phyloP scores from a whole-genome alignment of 306 rosid genomes.

The Quercus gilva region DNA sequence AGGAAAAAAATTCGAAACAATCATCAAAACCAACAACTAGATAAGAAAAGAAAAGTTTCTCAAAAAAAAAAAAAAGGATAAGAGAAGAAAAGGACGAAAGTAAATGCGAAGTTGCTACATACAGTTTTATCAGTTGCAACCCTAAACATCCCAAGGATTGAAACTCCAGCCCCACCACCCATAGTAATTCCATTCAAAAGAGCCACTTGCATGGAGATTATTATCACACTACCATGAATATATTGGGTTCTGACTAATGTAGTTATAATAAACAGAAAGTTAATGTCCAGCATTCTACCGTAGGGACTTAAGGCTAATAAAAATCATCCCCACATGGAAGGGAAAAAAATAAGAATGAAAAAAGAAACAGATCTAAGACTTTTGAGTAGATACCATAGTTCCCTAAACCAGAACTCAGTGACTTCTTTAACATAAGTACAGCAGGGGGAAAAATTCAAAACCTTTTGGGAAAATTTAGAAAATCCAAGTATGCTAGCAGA shows the following conservation, averaged over 20 bases:
- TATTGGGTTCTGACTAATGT: background rate
- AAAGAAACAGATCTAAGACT: background rate
- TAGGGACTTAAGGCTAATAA: background rate
- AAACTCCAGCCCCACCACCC: conserved; percentile 98
- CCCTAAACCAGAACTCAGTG: background rate
- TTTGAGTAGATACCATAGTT: background rate
- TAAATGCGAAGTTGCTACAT: too few relatives aligned
- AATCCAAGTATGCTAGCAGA: background rate
- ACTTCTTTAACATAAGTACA: background rate
- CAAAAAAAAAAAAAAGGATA: too few relatives aligned
- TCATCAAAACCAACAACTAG: background rate
- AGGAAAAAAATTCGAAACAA: conserved; percentile 1
- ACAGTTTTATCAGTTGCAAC: too few relatives aligned
- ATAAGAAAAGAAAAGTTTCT: background rate
- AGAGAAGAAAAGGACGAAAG: too few relatives aligned
- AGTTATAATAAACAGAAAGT: background rate
- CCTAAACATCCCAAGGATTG: conserved; percentile 77
- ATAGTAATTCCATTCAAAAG: conserved; percentile 86
- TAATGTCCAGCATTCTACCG: background rate
- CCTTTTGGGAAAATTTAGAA: background rate
- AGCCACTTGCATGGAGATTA: conserved; percentile 62
- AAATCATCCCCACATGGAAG: background rate
- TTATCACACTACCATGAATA: background rate
- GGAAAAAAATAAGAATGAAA: background rate
- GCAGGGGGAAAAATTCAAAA: background rate